phyloP scores from a whole-genome alignment of 495 filamentous ascomycete species.

The Tetracladium marchalianum region DNA sequence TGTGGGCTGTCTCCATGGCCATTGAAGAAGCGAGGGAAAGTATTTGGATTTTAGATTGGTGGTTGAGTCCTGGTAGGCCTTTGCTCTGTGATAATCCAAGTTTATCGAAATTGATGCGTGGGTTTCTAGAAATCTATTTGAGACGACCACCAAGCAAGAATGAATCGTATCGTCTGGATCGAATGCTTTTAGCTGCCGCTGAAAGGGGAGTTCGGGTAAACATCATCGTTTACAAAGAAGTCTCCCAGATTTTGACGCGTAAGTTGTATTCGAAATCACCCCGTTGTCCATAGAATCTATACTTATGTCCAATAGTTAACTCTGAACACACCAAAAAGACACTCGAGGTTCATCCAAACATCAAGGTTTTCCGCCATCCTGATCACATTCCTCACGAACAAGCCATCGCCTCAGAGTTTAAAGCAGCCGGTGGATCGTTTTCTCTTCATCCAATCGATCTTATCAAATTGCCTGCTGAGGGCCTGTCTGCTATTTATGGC shows the following conservation, averaged over 20 bases:
- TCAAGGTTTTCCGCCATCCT: constrained; percentile 84
- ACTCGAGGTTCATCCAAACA: constrained; percentile 73
- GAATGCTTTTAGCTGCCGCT: constrained; percentile 79
- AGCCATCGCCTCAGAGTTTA: constrained; percentile 29
- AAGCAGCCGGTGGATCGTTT: constrained; percentile 30
- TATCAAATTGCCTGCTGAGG: constrained; percentile 52
- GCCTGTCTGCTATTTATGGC: constrained; percentile 71
- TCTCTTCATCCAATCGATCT: constrained; percentile 32
- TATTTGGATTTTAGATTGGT: constrained; percentile 88
- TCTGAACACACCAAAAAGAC: constrained; percentile 70
- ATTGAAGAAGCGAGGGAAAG: constrained; percentile 74
- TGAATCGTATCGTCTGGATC: constrained; percentile 79
- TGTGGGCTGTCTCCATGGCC: constrained; percentile 79
- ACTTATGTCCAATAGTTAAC: constrained; percentile 9
- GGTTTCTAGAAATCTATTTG: constrained; percentile 70
- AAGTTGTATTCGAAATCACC: too few relatives aligned
- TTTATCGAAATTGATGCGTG: background rate
- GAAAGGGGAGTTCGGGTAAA: constrained; percentile 80
- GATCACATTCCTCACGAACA: constrained; percentile 75
- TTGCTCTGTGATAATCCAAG: background rate
- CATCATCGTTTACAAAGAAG: constrained; percentile 95
- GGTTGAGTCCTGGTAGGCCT: constrained; percentile 18
- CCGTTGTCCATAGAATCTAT: too few relatives aligned
- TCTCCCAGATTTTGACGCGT: constrained; percentile 76
- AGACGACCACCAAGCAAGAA: constrained; percentile 75